These are phyloP conservation scores for Haplosporangium sp. DNA, from an alignment of 371 early-diverging fungal species.

Conservation along the genomic window DNA sequence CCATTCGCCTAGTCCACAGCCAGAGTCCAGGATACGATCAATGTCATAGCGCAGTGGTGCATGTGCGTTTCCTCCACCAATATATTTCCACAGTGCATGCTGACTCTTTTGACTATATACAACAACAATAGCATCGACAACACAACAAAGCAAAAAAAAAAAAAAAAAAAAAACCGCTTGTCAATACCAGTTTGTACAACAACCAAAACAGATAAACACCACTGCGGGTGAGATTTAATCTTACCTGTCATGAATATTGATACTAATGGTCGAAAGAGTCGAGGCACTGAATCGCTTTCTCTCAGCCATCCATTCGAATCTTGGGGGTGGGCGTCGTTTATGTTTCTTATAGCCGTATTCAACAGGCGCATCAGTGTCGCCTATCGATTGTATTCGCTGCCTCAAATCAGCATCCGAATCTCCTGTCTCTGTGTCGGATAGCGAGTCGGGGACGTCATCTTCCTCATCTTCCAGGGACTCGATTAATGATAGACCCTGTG, in stretches of 20 bases:
- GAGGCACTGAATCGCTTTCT: slow-evolving; percentile 44
- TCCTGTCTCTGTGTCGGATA: slow-evolving; percentile 42
- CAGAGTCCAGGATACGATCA: slow-evolving; percentile 49
- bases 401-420: slow-evolving; percentile 47
- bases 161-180: no score
- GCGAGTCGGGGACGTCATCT: slow-evolving; percentile 31
- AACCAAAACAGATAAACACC: no score
- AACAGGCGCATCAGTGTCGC: background rate
- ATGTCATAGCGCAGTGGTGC: slow-evolving; percentile 51
- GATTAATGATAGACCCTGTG: slow-evolving; percentile 46
- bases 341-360: background rate
- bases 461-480: slow-evolving; percentile 51
- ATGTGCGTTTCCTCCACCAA: slow-evolving; percentile 53
- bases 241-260: slow-evolving; percentile 52
- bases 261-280: slow-evolving; percentile 47
- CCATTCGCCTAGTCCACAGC: slow-evolving; percentile 55
- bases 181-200: no score
- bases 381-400: slow-evolving; percentile 33
- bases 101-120: slow-evolving; percentile 45
- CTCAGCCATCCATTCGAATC: slow-evolving; percentile 48
- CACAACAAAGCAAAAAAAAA: background rate
- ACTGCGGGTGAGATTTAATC: background rate
- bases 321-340: slow-evolving; percentile 23
- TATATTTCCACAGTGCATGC: slow-evolving; percentile 55
- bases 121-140: no score